phyloP scores from a whole-genome alignment of 148 eudicot species.

The Chenopodium album region DNA sequence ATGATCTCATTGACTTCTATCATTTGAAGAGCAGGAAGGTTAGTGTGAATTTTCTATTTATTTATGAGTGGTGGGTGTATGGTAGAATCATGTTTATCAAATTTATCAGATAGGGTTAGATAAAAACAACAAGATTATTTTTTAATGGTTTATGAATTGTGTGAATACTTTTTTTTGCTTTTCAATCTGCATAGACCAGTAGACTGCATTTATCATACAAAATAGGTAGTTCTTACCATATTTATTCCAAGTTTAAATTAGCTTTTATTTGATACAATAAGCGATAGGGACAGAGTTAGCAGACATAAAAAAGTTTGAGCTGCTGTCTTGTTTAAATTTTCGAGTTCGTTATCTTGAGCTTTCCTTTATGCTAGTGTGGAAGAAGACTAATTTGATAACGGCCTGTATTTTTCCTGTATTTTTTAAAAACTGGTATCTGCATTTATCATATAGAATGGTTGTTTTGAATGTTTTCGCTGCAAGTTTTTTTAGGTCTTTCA shows the following conservation, averaged over 20 bases:
- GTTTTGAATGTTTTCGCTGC: not conserved
- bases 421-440: not conserved
- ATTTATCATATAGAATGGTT: not conserved
- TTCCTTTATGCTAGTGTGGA: too few relatives aligned
- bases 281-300: not conserved
- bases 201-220: too few relatives aligned
- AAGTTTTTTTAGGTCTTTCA: not conserved
- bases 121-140: too few relatives aligned
- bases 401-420: too few relatives aligned
- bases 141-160: too few relatives aligned
- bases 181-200: not conserved
- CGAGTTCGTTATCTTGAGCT: too few relatives aligned
- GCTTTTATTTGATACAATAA: not conserved
- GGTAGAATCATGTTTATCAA: not conserved
- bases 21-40: constrained; percentile 98
- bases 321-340: not conserved
- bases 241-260: not conserved
- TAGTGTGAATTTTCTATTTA: constrained; percentile 9
- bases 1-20: constrained; percentile 95
- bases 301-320: not conserved
- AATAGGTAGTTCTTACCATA: not conserved
- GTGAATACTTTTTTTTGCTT: not conserved
- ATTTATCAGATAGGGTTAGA: not conserved
- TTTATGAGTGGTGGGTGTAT: not conserved
- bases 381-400: too few relatives aligned